Evolutionary conservation across 495 filamentous ascomycete genomes (phyloP).

Genomic region (Podospora australis): DNA sequence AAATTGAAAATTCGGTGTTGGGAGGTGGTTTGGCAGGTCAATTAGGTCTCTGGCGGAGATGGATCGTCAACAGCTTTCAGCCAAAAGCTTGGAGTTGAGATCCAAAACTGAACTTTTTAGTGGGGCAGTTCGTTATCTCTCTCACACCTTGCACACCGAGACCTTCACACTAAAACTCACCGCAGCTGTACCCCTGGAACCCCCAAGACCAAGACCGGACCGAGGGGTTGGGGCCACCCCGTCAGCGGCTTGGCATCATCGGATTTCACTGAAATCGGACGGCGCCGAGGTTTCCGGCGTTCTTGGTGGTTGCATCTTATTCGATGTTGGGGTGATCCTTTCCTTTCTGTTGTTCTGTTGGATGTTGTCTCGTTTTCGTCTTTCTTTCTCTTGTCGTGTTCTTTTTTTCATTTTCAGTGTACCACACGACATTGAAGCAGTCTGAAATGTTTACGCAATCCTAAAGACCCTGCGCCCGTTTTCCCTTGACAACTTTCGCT

Average conservation of each 20-base stretch:
- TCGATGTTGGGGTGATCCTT: not conserved
- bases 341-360: not conserved
- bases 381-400: not conserved
- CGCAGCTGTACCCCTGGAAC: not conserved
- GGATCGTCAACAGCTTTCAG: too few relatives aligned
- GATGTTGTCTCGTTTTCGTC: not conserved
- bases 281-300: conserved; percentile 5
- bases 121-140: too few relatives aligned
- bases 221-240: not conserved
- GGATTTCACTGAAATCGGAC: conserved; percentile 1
- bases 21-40: too few relatives aligned
- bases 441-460: not conserved
- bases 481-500: too few relatives aligned
- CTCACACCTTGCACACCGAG: not conserved
- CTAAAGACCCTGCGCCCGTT: not conserved
- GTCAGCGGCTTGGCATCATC: conserved; percentile 1
- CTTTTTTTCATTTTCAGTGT: not conserved
- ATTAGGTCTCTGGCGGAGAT: too few relatives aligned
- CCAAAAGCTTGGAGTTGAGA: too few relatives aligned
- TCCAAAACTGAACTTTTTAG: conserved; percentile 29
- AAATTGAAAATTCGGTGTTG: not conserved
- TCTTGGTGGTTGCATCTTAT: not conserved
- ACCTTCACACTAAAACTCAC: conserved; percentile 3
- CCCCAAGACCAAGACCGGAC: not conserved
- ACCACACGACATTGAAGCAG: too few relatives aligned